Conservation (phyloP, 2,329 filamentous ascomycete species). For the Cladobotryum protrusum region DNA sequence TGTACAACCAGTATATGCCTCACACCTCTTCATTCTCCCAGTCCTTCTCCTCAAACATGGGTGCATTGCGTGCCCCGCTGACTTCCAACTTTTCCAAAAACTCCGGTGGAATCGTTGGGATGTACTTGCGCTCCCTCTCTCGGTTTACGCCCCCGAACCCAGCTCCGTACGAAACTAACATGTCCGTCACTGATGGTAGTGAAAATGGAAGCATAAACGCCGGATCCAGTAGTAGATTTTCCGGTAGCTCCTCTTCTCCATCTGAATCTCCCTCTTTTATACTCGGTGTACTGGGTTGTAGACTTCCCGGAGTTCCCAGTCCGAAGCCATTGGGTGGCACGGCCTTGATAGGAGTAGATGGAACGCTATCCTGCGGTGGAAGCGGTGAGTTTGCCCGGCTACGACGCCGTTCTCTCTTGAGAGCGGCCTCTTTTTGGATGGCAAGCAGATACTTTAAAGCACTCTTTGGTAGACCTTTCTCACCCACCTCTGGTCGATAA, state of each 20-base stretch:
- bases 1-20: too few relatives aligned
- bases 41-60: constrained; percentile 57
- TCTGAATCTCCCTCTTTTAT: constrained; percentile 35
- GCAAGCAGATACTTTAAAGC: constrained; percentile 80
- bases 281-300: constrained; percentile 35
- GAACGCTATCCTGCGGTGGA: constrained; percentile 32
- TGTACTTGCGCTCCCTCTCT: constrained; percentile 90
- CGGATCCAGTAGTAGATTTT: constrained; percentile 77
- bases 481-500: constrained; percentile 90
- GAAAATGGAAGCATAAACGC: constrained; percentile 90
- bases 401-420: constrained; percentile 49
- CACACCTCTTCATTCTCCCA: constrained; percentile 61
- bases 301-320: constrained; percentile 36
- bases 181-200: constrained; percentile 93
- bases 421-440: constrained; percentile 67
- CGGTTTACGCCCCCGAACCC: constrained; percentile 90
- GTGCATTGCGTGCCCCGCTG: constrained; percentile 43
- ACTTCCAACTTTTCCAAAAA: constrained; percentile 82
- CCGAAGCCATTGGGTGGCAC: constrained; percentile 37
- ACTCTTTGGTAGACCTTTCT: constrained; percentile 83
- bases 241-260: constrained; percentile 55
- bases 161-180: constrained; percentile 91
- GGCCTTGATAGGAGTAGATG: constrained; percentile 38
- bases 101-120: constrained; percentile 88
- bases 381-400: constrained; percentile 42